Percentiles rank a stretch among this genome's conserved stretches.
phyloP scores from a whole-genome alignment of 495 filamentous ascomycete species.

The Neurospora sp. region DNA sequence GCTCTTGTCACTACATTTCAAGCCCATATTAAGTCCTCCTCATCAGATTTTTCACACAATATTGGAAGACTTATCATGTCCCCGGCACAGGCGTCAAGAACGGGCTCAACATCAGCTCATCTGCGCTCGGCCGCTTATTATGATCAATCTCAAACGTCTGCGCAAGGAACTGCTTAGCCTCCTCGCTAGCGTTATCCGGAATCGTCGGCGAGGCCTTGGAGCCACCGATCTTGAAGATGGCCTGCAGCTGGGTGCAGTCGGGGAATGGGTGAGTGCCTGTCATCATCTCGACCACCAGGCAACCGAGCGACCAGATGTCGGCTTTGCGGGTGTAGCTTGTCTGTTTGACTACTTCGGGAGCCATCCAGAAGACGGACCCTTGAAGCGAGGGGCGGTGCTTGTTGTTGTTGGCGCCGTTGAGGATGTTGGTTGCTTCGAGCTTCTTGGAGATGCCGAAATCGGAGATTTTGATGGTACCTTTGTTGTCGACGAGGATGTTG shows the following conservation, averaged over 20 bases:
- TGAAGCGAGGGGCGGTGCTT: slow-evolving; percentile 85
- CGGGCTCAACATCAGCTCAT: slow-evolving; percentile 71
- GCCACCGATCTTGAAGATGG: slow-evolving; percentile 96
- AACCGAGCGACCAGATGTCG: slow-evolving; percentile 98
- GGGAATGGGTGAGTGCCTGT: slow-evolving; percentile 94
- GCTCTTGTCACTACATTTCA: background rate
- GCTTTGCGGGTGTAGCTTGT: slow-evolving; percentile 97
- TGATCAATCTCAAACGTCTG: slow-evolving; percentile 94
- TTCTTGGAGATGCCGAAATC: slow-evolving; percentile 98
- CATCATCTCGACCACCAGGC: slow-evolving; percentile 98
- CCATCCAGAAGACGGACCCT: slow-evolving; percentile 99
- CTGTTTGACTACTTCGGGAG: slow-evolving; percentile 94
- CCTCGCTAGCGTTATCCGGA: slow-evolving; percentile 72
- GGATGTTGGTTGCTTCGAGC: slow-evolving; percentile 31
- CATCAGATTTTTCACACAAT: background rate
- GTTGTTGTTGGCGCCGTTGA: slow-evolving; percentile 53
- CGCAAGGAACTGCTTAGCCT: slow-evolving; percentile 75
- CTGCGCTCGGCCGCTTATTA: slow-evolving; percentile 79
- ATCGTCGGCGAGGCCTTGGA: slow-evolving; percentile 80
- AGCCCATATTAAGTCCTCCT: background rate
- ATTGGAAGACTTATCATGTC: slow-evolving; percentile 26
- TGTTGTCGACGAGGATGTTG: slow-evolving; percentile 98
- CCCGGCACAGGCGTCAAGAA: slow-evolving; percentile 53
- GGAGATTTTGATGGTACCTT: slow-evolving; percentile 97
- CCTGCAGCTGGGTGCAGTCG: slow-evolving; percentile 91